These are phyloP conservation scores for Trichoderma simmonsii DNA, from an alignment of 2,329 filamentous ascomycete species.

Conservation along the genomic window DNA sequence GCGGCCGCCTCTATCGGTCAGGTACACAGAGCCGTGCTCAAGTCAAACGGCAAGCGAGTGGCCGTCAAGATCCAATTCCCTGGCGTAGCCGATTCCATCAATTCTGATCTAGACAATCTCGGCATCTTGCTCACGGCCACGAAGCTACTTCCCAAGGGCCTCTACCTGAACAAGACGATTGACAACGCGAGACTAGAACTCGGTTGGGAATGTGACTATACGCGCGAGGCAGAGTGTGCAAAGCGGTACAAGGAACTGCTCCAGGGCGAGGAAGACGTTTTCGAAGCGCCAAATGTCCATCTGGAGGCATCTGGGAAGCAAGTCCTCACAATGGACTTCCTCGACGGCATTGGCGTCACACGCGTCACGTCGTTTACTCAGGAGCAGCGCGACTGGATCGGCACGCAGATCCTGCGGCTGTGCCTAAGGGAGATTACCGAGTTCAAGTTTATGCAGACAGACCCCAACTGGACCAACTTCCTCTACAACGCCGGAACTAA, in stretches of 20 bases:
- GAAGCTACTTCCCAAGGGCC: conserved; percentile 80
- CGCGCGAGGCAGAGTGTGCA: conserved; percentile 80
- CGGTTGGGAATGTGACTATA: conserved; percentile 95
- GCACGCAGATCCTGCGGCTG: conserved; percentile 85
- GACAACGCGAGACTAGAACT: conserved; percentile 90
- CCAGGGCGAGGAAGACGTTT: conserved; percentile 61
- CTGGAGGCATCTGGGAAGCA: conserved; percentile 77
- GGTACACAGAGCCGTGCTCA: conserved; percentile 81
- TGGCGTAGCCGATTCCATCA: conserved; percentile 91
- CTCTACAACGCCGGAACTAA: conserved; percentile 72
- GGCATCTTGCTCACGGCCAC: conserved; percentile 88
- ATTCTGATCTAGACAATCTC: conserved; percentile 92
- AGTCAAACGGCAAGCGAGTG: conserved; percentile 69
- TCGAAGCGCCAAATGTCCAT: conserved; percentile 76
- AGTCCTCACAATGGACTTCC: conserved; percentile 89
- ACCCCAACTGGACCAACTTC: conserved; percentile 99
- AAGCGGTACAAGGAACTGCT: conserved; percentile 74
- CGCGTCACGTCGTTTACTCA: conserved; percentile 74
- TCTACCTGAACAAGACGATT: conserved; percentile 96
- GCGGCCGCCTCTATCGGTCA: conserved; percentile 97
- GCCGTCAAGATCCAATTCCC: conserved; percentile 98
- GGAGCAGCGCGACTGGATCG: conserved; percentile 90
- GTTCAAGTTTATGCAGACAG: conserved; percentile 98
- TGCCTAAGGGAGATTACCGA: conserved; percentile 91
- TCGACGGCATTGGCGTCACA: conserved; percentile 83